Evolutionary conservation across 2,329 filamentous ascomycete species (phyloP).

Genomic region (Xylaria multiplex): DNA sequence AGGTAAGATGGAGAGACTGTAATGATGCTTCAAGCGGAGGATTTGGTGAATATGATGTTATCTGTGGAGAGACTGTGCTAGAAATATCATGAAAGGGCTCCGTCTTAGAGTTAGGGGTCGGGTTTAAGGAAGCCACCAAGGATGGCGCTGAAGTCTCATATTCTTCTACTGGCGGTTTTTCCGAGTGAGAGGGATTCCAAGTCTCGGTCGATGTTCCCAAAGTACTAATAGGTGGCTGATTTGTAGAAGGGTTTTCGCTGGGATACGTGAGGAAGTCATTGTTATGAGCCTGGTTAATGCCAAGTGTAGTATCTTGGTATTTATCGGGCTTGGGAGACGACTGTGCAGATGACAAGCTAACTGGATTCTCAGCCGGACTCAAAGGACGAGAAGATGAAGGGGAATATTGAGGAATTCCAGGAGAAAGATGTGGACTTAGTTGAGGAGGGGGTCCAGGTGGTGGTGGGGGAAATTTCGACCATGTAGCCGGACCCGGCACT

Average conservation of each 20-base stretch:
- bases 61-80: background rate
- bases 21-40: conserved; percentile 8
- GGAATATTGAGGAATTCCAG: conserved; percentile 19
- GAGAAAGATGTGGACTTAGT: conserved; percentile 12
- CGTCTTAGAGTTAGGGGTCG: background rate
- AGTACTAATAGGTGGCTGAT: conserved; percentile 4
- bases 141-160: background rate
- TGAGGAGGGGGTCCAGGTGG: conserved; percentile 33
- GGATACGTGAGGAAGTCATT: background rate
- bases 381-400: conserved; percentile 4
- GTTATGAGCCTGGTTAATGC: background rate
- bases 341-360: background rate
- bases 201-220: background rate
- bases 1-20: conserved; percentile 8
- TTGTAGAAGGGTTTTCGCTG: background rate
- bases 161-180: background rate
- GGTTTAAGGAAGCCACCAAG: background rate
- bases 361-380: background rate
- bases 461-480: conserved; percentile 33
- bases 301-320: conserved; percentile 2
- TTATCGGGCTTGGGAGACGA: background rate
- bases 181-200: background rate
- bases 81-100: background rate
- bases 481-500: conserved; percentile 12
- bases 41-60: background rate